Evolutionary conservation across 31 red algal genomes (phyloP), one percentile per base, ranked within the genome.

Genomic region (Bonnemaisonia californica): DNA sequence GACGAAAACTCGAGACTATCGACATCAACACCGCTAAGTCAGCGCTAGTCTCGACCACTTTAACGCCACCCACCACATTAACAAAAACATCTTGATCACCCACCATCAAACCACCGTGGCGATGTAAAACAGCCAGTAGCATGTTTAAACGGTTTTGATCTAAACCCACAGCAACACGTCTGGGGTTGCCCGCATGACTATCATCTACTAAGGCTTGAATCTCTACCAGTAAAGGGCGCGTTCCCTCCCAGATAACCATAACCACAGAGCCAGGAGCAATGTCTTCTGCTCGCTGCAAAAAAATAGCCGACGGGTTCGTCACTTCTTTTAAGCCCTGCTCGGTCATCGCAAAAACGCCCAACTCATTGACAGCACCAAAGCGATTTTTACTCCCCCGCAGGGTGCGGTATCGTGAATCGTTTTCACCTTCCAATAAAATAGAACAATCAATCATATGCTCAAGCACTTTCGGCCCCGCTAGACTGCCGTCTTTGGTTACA

Each of bases 381-480:
- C 85, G 71, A 79, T 89, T 89, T 74, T 89, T 89, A 27, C 70
- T 39, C 41, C 41, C 39, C 39, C 85, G 77, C 61, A 89, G 54
- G 38, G 84, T 54, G 29, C 85, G 71, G 70, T 79, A 83, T n/a
- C 27, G 42, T 51, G 34, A 18, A 54, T 28, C 34, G 51, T 34
- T 37, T 37, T 89, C 85, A 24, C 76, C 76, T 41, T 89, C 71
- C 35, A 89, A 82, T 36, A 69, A 83, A 22, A 66, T 67, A 55
- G 65, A 56, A 21, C 79, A 54, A 69, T 89, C 85, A 22, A 89
- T 78, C 67, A 89, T 83, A 79, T 89, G 85, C 58, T 89, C 85
- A 16, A 89, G 21, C 33, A 89, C 85, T 68, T 62, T 54, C 7
- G 85, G 85, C 54, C 85, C 85, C 22, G 85, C 85, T 35, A 89